Conservation (phyloP, 371 early-diverging fungal species). For the Rhizomucor miehei region DNA sequence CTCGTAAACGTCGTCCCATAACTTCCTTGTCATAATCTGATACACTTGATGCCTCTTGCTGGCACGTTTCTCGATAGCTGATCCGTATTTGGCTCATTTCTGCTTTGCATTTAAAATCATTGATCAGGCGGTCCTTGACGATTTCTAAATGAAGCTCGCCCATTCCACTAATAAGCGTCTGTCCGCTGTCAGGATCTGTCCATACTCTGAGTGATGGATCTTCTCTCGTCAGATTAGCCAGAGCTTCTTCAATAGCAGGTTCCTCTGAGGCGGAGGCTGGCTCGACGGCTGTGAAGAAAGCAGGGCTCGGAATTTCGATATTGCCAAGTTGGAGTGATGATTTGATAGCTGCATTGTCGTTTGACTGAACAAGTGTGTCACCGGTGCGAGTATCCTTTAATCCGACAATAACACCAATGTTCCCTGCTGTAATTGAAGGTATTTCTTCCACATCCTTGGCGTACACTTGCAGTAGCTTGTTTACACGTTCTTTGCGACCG, state of each 20-base stretch:
- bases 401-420: conserved; percentile 90
- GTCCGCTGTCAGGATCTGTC: conserved; percentile 85
- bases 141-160: conserved; percentile 96
- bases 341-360: conserved; percentile 42
- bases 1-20: conserved; percentile 68
- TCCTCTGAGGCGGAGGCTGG: conserved; percentile 78
- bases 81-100: conserved; percentile 86
- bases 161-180: conserved; percentile 92
- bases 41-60: conserved; percentile 18
- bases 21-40: conserved; percentile 66
- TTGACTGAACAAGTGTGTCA: conserved; percentile 77
- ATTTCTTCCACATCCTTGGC: conserved; percentile 91
- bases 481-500: conserved; percentile 76
- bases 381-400: conserved; percentile 88
- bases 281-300: conserved; percentile 87
- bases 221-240: conserved; percentile 76
- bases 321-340: conserved; percentile 61
- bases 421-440: conserved; percentile 69
- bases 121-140: conserved; percentile 74
- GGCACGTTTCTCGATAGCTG: conserved; percentile 83
- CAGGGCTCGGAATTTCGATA: conserved; percentile 87
- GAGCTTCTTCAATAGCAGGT: conserved; percentile 70
- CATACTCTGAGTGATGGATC: conserved; percentile 86
- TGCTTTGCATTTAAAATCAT: conserved; percentile 78
- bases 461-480: conserved; percentile 88